phyloP scores from a whole-genome alignment of 352 stramenopile species.

The Thalassiosira pacifica region DNA sequence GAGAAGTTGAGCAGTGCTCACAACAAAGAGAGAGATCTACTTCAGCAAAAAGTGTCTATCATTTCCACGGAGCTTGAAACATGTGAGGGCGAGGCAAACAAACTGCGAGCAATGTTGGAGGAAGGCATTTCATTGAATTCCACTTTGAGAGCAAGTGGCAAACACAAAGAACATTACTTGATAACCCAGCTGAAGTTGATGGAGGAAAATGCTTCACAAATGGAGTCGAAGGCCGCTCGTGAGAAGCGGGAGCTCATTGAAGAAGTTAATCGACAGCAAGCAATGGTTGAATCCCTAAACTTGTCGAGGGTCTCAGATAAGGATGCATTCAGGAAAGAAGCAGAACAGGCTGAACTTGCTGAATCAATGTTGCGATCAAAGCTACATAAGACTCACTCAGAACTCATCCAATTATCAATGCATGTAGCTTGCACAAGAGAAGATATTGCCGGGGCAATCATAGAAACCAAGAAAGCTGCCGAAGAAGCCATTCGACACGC shows the following conservation, averaged over 20 bases:
- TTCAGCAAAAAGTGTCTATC: slow-evolving; percentile 26
- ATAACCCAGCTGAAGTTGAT: slow-evolving; percentile 14
- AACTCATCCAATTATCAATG: slow-evolving; percentile 44
- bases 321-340: slow-evolving; percentile 7
- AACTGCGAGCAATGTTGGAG: slow-evolving; percentile 28
- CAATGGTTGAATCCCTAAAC: slow-evolving; percentile 15
- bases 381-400: slow-evolving; percentile 34
- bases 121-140: slow-evolving; percentile 38
- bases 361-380: slow-evolving; percentile 35
- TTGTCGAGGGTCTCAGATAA: slow-evolving; percentile 5
- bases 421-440: slow-evolving; percentile 35
- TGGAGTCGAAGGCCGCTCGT: neutral
- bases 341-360: slow-evolving; percentile 27
- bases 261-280: slow-evolving; percentile 29
- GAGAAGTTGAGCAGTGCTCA: slow-evolving; percentile 25
- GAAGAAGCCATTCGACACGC: slow-evolving; percentile 18
- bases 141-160: slow-evolving; percentile 25
- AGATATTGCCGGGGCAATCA: slow-evolving; percentile 28
- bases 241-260: slow-evolving; percentile 33
- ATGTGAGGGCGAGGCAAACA: slow-evolving; percentile 31
- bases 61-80: slow-evolving; percentile 43
- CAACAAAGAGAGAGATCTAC: slow-evolving; percentile 32
- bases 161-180: slow-evolving; percentile 41
- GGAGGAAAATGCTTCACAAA: neutral
- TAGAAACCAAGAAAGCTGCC: slow-evolving; percentile 17